These are phyloP conservation scores for Apiospora saccharicola DNA, from an alignment of 2,329 filamentous ascomycete genomes.

Conservation along the genomic window DNA sequence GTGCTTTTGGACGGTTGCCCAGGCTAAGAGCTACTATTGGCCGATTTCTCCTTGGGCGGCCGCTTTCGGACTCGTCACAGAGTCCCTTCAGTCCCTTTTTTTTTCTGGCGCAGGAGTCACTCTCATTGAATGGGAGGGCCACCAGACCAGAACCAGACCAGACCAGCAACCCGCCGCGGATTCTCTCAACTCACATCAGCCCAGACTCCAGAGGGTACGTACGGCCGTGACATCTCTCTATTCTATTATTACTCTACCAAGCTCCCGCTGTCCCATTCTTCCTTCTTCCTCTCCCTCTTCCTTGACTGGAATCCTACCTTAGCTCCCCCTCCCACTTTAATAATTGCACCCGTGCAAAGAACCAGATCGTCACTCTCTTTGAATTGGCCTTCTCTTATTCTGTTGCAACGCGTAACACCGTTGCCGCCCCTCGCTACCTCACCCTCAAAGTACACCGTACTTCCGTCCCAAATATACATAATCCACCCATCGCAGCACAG, in stretches of 20 bases:
- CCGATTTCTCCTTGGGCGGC: slow-evolving; percentile 19
- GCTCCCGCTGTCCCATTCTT: not conserved
- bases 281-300: not conserved
- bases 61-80: slow-evolving; percentile 24
- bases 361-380: not conserved
- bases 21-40: slow-evolving; percentile 14
- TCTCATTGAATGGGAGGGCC: slow-evolving; percentile 20
- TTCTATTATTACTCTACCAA: not conserved
- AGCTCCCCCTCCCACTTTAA: not conserved
- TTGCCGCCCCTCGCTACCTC: slow-evolving; percentile 2
- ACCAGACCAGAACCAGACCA: slow-evolving; percentile 10
- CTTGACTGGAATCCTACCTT: not conserved
- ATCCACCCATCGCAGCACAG: not conserved
- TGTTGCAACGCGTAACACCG: not conserved
- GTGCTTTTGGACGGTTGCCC: slow-evolving; percentile 1
- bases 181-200: slow-evolving; percentile 17
- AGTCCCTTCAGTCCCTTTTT: slow-evolving; percentile 24
- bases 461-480: not conserved
- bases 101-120: slow-evolving; percentile 21
- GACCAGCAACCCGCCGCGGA: not conserved
- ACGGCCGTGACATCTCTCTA: not conserved
- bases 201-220: slow-evolving; percentile 17
- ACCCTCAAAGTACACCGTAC: not conserved
- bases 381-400: slow-evolving; percentile 15
- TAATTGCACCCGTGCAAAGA: not conserved